Base-by-base conservation (phyloP, 805 yeast genomes). In the Jamesozyma piceae region DNA sequence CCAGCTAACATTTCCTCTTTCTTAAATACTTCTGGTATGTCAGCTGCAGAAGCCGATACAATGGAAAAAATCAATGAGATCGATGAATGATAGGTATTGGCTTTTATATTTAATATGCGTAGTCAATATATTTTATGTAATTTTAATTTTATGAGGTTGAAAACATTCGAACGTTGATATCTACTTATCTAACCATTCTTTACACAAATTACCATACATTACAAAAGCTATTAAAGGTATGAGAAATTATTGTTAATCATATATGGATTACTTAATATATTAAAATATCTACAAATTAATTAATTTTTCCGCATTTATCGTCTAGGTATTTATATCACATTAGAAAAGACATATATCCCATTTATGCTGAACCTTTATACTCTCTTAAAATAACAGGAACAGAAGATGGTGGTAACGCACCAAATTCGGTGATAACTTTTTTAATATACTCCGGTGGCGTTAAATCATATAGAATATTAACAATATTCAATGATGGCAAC, bases 351-450 rank as follows among this genome's bases (percentile, higher is more conserved):
- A 24, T 24, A 24, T 11, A 8, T 8, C 11, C 17, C 43, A 21
- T 29, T 44, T 49, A 60, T 49, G 63, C 64, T 31, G 62, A 58
- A 39, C 63, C 63, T 63, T 87, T 86, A 64, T 90, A 92, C 64
- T 92, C 98, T 65, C 97, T 77, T 54, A 92, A 69, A 47, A 92
- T 86, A 38, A 92, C 97, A 22, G 98, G 98, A 44, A 92, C 97
- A 1, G 97, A 87, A n/a, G 95, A 83, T 35, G 98, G 95, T 10
- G 98, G 98, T 51, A 92, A 72, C 2, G 95, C 86, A 24, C 98
- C 98, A 49, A 90, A 78, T 63, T 92, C 98, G 2, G 97, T 92
- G 42, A 92, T 87, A 45, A 92, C 87, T 67, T 92, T 92, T 61
- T 90, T 89, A 55, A 92, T 86, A 57, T 83, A 85, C 52, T 81